Evolutionary conservation across 1,284 basidiomycete species (phyloP), one percentile per base, ranked within the genome.

Genomic region (Naganishia albida): DNA sequence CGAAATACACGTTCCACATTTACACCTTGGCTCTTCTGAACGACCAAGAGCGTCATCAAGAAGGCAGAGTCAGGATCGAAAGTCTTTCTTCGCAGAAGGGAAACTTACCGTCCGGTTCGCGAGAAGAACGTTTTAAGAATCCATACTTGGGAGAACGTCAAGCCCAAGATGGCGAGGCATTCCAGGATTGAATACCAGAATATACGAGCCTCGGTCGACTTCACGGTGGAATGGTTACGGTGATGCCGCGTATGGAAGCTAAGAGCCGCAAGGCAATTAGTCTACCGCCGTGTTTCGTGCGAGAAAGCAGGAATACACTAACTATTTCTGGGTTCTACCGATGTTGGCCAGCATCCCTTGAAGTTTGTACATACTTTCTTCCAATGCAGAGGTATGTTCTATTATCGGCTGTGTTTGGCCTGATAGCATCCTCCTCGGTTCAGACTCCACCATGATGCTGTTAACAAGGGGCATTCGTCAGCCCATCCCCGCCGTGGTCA

Each of bases 81-180:
- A 16, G 16, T 8, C 34, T 23, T 13, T 18, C 8, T 4, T 2
- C 16, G 44, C 3, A 23, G 16, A n/a, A n/a, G n/a, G 4, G 20
- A 7, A 18, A 62, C 57, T 56, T 85, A 83, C 76, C 89, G 85
- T 44, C 89, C 90, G 7, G 90, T 91, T 75, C 88, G 87, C 40
- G 89, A 92, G 81, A 94, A 94, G 86, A 93, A 94, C 25, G 90
- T 93, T 78, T 93, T 91, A 42, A 94, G 84, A 54, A 93, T 83
- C 77, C 92, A 94, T 26, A 93, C 89, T 79, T 94, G 92, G 65
- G 88, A 79, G 15, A 78, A 59, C 8, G 91, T 90, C 89, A 94
- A 93, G 38, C 83, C 86, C 66, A 92, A 82, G 60, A 94, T 84
- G 8, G 83, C 88, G 42, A 88, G 63, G 56, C 86, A 87, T 81